phyloP scores from a whole-genome alignment of 345 rosid species.

The Odontarrhena argentea region DNA sequence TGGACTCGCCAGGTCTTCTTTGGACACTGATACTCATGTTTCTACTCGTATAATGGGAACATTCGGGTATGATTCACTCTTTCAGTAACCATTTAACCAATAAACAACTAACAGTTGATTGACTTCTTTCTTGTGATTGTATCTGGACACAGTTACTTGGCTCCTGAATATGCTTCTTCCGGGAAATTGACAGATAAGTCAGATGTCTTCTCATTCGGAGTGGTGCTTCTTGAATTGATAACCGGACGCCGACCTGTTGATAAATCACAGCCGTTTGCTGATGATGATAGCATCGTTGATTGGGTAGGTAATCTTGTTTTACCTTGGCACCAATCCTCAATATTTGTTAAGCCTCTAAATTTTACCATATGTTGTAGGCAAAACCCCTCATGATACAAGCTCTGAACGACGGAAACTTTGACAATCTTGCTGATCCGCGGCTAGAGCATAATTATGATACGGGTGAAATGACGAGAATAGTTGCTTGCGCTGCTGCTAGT shows the following conservation, averaged over 20 bases:
- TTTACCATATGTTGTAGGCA: constrained; percentile 49
- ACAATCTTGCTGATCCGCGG: constrained; percentile 58
- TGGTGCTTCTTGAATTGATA: constrained; percentile 83
- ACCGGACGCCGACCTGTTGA: constrained; percentile 80
- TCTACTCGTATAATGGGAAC: constrained; percentile 97
- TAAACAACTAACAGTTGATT: neutral
- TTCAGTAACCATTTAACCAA: neutral
- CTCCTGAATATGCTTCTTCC: constrained; percentile 88
- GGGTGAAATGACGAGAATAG: constrained; percentile 64
- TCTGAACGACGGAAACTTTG: constrained; percentile 53
- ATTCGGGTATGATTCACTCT: constrained; percentile 60
- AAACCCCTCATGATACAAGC: constrained; percentile 69
- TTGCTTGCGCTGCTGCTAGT: constrained; percentile 82
- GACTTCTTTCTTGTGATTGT: constrained; percentile 17
- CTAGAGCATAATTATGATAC: constrained; percentile 50
- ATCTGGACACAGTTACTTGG: constrained; percentile 63
- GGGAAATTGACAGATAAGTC: constrained; percentile 90
- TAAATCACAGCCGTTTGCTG: constrained; percentile 51
- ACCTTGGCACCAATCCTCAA: neutral
- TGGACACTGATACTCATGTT: constrained; percentile 80
- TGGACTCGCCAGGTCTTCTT: constrained; percentile 77
- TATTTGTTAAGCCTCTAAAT: neutral
- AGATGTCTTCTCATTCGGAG: constrained; percentile 85
- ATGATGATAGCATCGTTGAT: constrained; percentile 84
- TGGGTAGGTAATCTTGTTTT: constrained; percentile 58